These are phyloP conservation scores for Aleurites moluccanus DNA, from an alignment of 441 rosid species.

Conservation along the genomic window DNA sequence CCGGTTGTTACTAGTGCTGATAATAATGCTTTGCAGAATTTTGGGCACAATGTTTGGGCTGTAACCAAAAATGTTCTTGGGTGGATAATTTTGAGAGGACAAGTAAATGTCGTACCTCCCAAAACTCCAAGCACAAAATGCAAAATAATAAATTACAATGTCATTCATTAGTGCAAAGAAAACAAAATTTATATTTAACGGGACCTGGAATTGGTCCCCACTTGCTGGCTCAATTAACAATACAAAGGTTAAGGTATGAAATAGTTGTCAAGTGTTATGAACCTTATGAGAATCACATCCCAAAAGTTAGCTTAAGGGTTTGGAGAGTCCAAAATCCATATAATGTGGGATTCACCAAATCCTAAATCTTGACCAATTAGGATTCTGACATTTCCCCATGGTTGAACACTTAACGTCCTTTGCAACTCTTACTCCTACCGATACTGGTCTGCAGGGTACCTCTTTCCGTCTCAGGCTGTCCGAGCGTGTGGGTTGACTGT, in stretches of 20 bases:
- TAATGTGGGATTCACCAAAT: too few species aligned
- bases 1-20: background rate
- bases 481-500: too few species aligned
- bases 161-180: background rate
- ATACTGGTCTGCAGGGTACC: too few species aligned
- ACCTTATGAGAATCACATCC: too few species aligned
- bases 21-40: background rate
- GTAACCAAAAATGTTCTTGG: background rate
- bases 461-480: too few species aligned
- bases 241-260: background rate
- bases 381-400: too few species aligned
- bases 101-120: background rate
- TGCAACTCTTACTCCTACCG: too few species aligned
- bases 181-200: background rate
- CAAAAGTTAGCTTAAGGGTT: too few species aligned
- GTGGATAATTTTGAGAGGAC: background rate
- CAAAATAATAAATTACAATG: background rate
- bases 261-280: too few species aligned
- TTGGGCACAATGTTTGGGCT: background rate
- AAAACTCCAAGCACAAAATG: background rate
- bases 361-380: too few species aligned
- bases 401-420: too few species aligned
- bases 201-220: background rate
- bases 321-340: too few species aligned
- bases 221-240: background rate